These are phyloP conservation scores for Sporothrix dimorphospora DNA, from an alignment of 2,329 filamentous ascomycete genomes.

Conservation along the genomic window DNA sequence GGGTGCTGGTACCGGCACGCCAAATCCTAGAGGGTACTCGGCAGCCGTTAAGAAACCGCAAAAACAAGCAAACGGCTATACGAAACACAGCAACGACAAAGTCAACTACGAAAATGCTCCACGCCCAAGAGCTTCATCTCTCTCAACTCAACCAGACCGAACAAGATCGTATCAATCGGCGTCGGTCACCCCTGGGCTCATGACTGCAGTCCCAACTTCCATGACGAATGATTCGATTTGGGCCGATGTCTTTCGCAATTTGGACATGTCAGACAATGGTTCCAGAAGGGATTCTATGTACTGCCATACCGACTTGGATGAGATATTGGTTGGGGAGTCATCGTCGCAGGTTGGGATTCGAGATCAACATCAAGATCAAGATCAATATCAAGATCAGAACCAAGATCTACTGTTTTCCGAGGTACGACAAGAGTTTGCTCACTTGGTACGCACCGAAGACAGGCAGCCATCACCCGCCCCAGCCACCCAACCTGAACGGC, in stretches of 20 bases:
- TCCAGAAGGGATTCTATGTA: neutral
- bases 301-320: neutral
- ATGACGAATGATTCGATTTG: neutral
- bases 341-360: neutral
- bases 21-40: neutral
- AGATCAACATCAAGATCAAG: too few species aligned
- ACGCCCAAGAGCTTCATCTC: neutral
- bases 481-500: constrained; percentile 30
- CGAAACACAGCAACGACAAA: neutral
- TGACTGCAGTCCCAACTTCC: neutral
- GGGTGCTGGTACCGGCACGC: neutral
- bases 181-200: neutral
- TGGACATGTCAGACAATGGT: neutral
- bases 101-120: neutral
- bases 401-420: neutral
- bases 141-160: neutral
- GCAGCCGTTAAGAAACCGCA: neutral
- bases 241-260: neutral
- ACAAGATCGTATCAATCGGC: neutral
- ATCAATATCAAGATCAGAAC: too few species aligned
- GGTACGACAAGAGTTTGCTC: neutral
- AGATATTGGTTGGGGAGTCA: neutral
- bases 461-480: neutral
- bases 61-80: neutral
- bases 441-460: neutral